Evolutionary conservation across 2,329 filamentous ascomycete species (phyloP).

Genomic region (Geosmithia morbida): DNA sequence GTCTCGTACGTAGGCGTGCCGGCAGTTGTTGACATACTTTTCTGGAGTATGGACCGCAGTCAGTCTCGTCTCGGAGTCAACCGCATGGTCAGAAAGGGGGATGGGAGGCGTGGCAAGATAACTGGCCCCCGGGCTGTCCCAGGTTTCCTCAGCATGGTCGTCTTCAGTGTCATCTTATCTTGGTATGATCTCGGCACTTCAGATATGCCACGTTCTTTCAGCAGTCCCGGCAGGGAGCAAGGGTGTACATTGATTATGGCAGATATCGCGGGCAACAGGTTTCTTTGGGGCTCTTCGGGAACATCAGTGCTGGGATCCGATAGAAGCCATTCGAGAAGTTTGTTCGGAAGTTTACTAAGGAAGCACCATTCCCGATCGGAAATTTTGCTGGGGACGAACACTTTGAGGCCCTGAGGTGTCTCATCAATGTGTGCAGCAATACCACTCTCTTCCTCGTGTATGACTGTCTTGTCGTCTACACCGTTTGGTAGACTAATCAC

Average conservation of each 20-base stretch:
- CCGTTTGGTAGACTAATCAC: background rate
- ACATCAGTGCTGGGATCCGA: background rate
- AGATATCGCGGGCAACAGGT: background rate
- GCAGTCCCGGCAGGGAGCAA: background rate
- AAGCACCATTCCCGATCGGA: background rate
- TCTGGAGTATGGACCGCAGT: too few species aligned
- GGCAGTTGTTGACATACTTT: too few species aligned
- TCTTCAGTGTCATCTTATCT: background rate
- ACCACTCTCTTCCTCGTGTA: background rate
- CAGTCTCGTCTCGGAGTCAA: too few species aligned
- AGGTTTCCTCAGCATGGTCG: background rate
- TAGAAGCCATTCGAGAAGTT: background rate
- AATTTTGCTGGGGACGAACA: background rate
- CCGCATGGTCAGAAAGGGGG: too few species aligned
- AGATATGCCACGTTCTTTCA: background rate
- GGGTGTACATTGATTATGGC: background rate
- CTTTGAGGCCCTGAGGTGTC: background rate
- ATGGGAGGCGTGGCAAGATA: too few species aligned
- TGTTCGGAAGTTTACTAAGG: background rate
- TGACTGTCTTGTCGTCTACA: background rate
- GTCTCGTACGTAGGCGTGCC: too few species aligned
- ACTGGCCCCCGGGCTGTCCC: background rate
- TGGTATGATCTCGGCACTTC: background rate
- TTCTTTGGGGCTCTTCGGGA: background rate
- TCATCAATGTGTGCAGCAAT: background rate